Base-by-base conservation (phyloP, 495 filamentous ascomycete genomes). In the Polyplosphaeria fusca region DNA sequence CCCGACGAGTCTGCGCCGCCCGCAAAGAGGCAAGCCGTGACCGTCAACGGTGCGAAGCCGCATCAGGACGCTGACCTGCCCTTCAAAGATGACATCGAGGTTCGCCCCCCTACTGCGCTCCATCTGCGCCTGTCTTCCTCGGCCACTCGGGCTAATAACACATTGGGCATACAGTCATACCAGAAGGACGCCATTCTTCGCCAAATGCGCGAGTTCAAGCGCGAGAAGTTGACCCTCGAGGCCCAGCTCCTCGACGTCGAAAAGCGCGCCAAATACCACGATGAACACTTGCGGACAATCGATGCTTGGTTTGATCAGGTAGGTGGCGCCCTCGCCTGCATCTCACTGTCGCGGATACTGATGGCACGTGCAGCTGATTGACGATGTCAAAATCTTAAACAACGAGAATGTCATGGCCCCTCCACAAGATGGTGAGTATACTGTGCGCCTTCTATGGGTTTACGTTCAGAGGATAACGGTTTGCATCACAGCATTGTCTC, bases 181-280 rank as follows among this genome's bases (percentile, higher is more conserved):
- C 90, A 95, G 75, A 98, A 98, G 71, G 93, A 96, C 78, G 93
- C 93, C 54, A 96, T 98, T 67, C 85, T 87, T 68, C 88, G 93
- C 25, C 92, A 96, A 68, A 96, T 98, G 92, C 85, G 87, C 64
- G 94, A 97, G 70, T 96, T 91, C 69, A 96, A 95, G 71, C 81
- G 94, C 43, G 89, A 96, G 67, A 89, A 87, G 69, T 76, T 76
- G 27, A 83, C 82, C 16, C 71, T 95, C 42, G 92, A 96, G 71
- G 70, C 77, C 35, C 86, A 85, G 62, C 71, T 93, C 46, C 84
- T 81, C 59, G 86, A 92, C 48, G 76, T 90, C 54, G 78, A 85
- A 39, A 91, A 93, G 69, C 79, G 80, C 52, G 79, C 88, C 14
- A 70, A 77, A 39, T 82, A 87, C 70, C 89, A 97, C 73, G 87